Base-by-base conservation (phyloP, 2,329 filamentous ascomycete genomes). In the Lasiodiplodia hormozganensis region DNA sequence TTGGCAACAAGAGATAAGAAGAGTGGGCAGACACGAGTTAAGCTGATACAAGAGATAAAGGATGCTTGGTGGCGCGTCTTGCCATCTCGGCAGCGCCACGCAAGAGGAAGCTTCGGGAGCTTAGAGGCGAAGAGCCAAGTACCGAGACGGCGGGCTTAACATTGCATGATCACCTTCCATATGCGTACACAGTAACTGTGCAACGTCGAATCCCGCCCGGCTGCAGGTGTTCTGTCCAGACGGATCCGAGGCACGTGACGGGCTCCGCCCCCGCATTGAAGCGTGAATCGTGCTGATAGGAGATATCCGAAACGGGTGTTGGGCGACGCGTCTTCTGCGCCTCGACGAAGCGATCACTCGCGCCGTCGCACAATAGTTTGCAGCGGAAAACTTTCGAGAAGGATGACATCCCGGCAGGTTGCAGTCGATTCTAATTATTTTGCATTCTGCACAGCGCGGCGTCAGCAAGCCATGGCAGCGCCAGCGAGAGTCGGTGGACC, bases 41-140 rank as follows among this genome's bases (percentile, higher is more conserved):
- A 49, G 58, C 58, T 62, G 58, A 62, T 25, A 64, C 43, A 64
- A 38, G 43, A 64, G 60, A 64, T 64, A 64, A 64, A 64, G 60
- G 47, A 60, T 49, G 47, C 47, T 51, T 43, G 40, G 58, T 28
- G 43, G 43, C 58, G 58, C 58, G 18, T 62, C 60, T 64, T 64
- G 60, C 31, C 28, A 18, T 64, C 43, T 52, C 60, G 60, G 60
- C 28, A 25, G 10, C 3, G 47, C 43, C 60, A 64, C 60, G 18
- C 43, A 52, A 52, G 43, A 64, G 43, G 60, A 52, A 64, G 47
- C 43, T 53, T 64, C 60, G 31, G 60, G 43, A 64, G 43, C 58
- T 62, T 62, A 31, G 34, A 49, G 57, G 40, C 58, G 31, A 31
- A 31, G 47, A 64, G 60, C 60, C 60, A 64, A 64, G 60, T 23